Evolutionary conservation across 495 filamentous ascomycete species (phyloP).

Genomic region (Lophiotrema nucula): DNA sequence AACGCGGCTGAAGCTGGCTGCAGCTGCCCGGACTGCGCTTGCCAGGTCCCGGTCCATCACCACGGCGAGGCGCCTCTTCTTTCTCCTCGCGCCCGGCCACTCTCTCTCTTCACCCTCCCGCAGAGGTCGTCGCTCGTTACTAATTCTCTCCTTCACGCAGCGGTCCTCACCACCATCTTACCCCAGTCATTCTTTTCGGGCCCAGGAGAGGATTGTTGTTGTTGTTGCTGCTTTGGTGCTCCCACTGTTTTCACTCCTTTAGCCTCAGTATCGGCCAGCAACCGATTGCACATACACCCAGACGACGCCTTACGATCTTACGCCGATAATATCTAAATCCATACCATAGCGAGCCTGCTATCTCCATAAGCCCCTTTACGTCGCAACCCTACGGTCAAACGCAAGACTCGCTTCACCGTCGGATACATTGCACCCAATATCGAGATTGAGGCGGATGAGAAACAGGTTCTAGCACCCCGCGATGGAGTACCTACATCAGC

Average conservation of each 20-base stretch:
- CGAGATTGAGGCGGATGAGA: constrained; percentile 3
- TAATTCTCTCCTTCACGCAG: constrained; percentile 15
- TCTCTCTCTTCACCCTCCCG: constrained; percentile 17
- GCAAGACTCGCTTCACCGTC: constrained; percentile 1
- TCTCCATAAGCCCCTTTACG: neutral
- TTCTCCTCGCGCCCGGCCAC: constrained; percentile 16
- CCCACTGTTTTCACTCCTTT: constrained; percentile 22
- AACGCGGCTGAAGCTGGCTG: neutral
- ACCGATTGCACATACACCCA: neutral
- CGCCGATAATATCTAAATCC: constrained; percentile 33
- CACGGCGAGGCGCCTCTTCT: constrained; percentile 23
- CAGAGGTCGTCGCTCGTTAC: constrained; percentile 29
- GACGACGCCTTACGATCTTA: constrained; percentile 33
- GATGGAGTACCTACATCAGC: constrained; percentile 24
- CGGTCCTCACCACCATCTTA: constrained; percentile 7
- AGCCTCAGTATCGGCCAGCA: constrained; percentile 5
- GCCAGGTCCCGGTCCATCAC: neutral
- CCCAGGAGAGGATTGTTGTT: constrained; percentile 16
- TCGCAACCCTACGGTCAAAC: neutral
- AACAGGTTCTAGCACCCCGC: constrained; percentile 4
- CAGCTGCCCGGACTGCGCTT: constrained; percentile 14
- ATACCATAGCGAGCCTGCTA: neutral
- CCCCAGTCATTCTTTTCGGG: constrained; percentile 32
- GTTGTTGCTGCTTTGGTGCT: constrained; percentile 12
- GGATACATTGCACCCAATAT: constrained; percentile 18